phyloP scores from a whole-genome alignment of 768 basidiomycete genomes.

The Dendrothele bispora region DNA sequence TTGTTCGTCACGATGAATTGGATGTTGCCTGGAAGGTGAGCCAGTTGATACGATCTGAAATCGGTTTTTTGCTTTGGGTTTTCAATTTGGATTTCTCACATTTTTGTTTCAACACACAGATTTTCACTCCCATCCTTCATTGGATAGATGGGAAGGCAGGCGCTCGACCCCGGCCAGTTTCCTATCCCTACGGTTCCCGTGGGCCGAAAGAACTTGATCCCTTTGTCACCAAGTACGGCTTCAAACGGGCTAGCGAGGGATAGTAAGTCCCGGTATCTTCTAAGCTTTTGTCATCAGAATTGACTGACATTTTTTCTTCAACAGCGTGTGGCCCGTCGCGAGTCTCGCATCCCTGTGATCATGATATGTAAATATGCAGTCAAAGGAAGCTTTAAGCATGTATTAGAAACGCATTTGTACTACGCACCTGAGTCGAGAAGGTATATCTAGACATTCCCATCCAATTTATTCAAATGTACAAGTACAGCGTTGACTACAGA shows the following conservation, averaged over 20 bases:
- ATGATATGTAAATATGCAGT: too few relatives aligned
- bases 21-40: conserved; percentile 96
- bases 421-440: too few relatives aligned
- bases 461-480: too few relatives aligned
- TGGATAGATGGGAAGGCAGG: conserved; percentile 88
- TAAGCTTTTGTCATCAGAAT: too few relatives aligned
- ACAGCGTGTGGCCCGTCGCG: conserved; percentile 74
- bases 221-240: conserved; percentile 79
- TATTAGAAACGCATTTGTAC: too few relatives aligned
- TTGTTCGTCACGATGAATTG: conserved; percentile 96
- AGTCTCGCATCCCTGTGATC: conserved; percentile 58
- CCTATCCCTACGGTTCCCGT: conserved; percentile 92
- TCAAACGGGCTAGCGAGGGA: conserved; percentile 58
- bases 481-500: too few relatives aligned
- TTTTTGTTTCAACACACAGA: conserved; percentile 43
- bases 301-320: conserved; percentile 11
- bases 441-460: too few relatives aligned
- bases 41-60: conserved; percentile 9
- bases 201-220: conserved; percentile 84
- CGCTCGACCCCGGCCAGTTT: conserved; percentile 63
- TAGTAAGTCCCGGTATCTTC: conserved; percentile 77
- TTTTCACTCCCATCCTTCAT: conserved; percentile 92
- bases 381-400: too few relatives aligned
- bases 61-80: too few relatives aligned
- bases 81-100: neutral